These are phyloP conservation scores for Acacia acuminata DNA, from an alignment of 306 rosid species.

Conservation along the genomic window DNA sequence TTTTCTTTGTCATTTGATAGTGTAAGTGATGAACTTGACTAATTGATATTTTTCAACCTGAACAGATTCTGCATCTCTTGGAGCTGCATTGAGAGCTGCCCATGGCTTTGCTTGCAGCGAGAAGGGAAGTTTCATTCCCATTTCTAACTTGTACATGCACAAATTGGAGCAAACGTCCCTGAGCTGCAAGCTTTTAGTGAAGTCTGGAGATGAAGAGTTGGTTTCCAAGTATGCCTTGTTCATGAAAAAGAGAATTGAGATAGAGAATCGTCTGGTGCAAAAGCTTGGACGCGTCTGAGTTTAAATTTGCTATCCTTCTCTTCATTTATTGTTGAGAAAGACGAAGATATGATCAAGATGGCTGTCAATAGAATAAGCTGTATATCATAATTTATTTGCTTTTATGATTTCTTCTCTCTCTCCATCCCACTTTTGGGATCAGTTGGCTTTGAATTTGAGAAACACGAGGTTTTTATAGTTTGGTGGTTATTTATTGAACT, in stretches of 20 bases:
- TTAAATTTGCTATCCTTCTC: not conserved
- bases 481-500: not conserved
- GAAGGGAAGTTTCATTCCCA: slow-evolving; percentile 69
- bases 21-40: not conserved
- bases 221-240: slow-evolving; percentile 60
- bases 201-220: slow-evolving; percentile 59
- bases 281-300: slow-evolving; percentile 65
- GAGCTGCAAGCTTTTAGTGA: slow-evolving; percentile 63
- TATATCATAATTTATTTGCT: not conserved
- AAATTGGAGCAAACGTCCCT: slow-evolving; percentile 70
- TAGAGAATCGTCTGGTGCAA: slow-evolving; percentile 76
- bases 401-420: not conserved
- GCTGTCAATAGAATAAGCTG: not conserved
- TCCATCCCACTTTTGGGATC: not conserved
- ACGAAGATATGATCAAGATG: not conserved
- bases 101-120: slow-evolving; percentile 88
- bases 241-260: slow-evolving; percentile 79
- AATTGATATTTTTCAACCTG: slow-evolving; percentile 19
- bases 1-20: not conserved
- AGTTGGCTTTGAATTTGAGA: not conserved
- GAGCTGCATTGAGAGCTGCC: slow-evolving; percentile 97
- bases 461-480: not conserved
- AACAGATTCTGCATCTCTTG: slow-evolving; percentile 95
- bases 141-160: slow-evolving; percentile 64
- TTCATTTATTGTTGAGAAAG: not conserved